phyloP scores from a whole-genome alignment of 2,329 filamentous ascomycete species.

The Fusarium goolgardi region DNA sequence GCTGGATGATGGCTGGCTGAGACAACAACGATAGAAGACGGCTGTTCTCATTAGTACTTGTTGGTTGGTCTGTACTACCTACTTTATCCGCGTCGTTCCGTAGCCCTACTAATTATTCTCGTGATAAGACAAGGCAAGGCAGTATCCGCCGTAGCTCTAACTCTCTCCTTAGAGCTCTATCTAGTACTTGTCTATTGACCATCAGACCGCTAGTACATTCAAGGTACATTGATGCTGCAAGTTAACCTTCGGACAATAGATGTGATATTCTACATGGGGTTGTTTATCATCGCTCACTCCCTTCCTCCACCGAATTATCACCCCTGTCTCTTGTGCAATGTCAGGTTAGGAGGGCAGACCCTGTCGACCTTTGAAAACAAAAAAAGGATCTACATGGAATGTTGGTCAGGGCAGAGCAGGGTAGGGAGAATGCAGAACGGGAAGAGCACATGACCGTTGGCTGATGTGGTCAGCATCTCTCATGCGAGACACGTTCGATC shows the following conservation, averaged over 20 bases:
- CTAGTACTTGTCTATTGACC: neutral
- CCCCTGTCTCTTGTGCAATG: neutral
- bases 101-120: neutral
- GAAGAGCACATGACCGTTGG: constrained; percentile 34
- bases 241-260: neutral
- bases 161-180: neutral
- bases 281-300: neutral
- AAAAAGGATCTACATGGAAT: constrained; percentile 23
- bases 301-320: constrained; percentile 7
- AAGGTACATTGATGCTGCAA: neutral
- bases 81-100: neutral
- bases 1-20: constrained; percentile 21
- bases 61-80: neutral
- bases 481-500: constrained; percentile 18
- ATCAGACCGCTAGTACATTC: neutral
- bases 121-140: neutral
- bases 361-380: constrained; percentile 14
- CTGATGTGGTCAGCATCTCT: constrained; percentile 27
- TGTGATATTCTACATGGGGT: neutral
- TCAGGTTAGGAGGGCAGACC: constrained; percentile 8
- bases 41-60: neutral
- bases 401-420: neutral
- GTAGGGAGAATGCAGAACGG: constrained; percentile 18
- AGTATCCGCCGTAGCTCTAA: neutral
- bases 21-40: neutral